A percentile compares a stretch with the other conserved stretches of the same genome.
Conservation (phyloP, 257 asterid genomes). For the Euphrasia confusa region DNA sequence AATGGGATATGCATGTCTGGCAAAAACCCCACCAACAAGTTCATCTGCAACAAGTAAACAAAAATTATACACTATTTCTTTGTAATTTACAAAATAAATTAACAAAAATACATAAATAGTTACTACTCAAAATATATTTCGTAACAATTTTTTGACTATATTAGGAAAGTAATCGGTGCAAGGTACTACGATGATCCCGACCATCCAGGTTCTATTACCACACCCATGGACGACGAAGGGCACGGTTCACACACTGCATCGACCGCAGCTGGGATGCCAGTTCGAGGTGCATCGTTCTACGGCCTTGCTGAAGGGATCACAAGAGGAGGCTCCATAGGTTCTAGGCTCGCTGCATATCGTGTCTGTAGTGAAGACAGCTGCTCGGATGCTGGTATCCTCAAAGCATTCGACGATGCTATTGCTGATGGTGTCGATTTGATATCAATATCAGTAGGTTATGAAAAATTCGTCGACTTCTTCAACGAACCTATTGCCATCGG, state of each 20-base stretch:
- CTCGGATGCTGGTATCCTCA: conserved; percentile 44
- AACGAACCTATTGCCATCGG: conserved; percentile 55
- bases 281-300: conserved; percentile 61
- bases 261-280: conserved; percentile 67
- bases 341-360: conserved; percentile 79
- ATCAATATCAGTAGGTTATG: conserved; percentile 57
- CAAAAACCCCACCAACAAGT: conserved; percentile 33
- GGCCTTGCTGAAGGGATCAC: conserved; percentile 72
- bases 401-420: conserved; percentile 66
- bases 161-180: conserved; percentile 77
- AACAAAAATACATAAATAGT: too few species aligned
- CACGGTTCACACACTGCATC: conserved; percentile 87
- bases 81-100: too few species aligned
- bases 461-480: conserved; percentile 28
- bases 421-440: conserved; percentile 62
- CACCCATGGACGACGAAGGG: conserved; percentile 62
- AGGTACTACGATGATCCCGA: conserved; percentile 42
- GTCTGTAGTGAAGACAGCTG: conserved; percentile 37
- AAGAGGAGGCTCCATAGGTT: conserved; percentile 58
- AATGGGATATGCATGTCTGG: conserved; percentile 73
- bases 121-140: too few species aligned
- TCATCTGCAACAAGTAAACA: conserved; percentile 60
- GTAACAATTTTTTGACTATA: too few species aligned
- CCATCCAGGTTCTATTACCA: neutral
- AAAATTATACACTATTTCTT: too few species aligned